phyloP scores from a whole-genome alignment of 1,284 basidiomycete species.

The Fomitopsis pinicola region DNA sequence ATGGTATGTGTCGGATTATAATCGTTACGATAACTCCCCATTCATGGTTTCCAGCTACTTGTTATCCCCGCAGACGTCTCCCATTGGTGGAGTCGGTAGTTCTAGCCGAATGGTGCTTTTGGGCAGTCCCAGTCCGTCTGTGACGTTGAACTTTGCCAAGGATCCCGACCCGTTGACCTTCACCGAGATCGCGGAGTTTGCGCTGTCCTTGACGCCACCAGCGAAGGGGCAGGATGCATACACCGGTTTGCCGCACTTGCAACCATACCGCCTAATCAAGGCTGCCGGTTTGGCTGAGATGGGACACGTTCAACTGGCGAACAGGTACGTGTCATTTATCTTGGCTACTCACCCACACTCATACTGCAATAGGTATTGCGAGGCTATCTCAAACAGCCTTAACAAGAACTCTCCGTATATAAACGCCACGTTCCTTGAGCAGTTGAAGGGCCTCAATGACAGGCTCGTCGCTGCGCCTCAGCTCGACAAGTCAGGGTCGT shows the following conservation, averaged over 20 bases:
- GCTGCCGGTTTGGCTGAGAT: constrained; percentile 78
- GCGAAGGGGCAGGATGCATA: constrained; percentile 87
- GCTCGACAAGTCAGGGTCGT: constrained; percentile 68
- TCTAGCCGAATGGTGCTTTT: constrained; percentile 63
- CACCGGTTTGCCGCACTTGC: constrained; percentile 79
- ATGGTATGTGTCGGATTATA: constrained; percentile 54
- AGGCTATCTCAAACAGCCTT: constrained; percentile 78
- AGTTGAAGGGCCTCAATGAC: constrained; percentile 80
- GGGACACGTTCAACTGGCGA: constrained; percentile 71
- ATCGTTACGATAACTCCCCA: background rate
- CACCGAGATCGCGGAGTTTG: constrained; percentile 93
- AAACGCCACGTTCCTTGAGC: constrained; percentile 64
- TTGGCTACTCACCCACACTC: constrained; percentile 1
- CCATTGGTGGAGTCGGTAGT: constrained; percentile 64
- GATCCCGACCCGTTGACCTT: constrained; percentile 82
- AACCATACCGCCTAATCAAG: constrained; percentile 84
- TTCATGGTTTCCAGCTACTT: constrained; percentile 60
- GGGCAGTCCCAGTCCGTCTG: constrained; percentile 58
- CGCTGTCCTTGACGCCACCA: constrained; percentile 68
- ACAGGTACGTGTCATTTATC: constrained; percentile 44
- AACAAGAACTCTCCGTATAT: constrained; percentile 66
- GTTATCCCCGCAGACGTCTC: constrained; percentile 81
- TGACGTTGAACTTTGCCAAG: constrained; percentile 51
- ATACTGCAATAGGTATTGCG: constrained; percentile 72
- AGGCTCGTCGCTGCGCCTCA: constrained; percentile 77